Evolutionary conservation across 192 early-diverging fungal genomes (phyloP).

Genomic region (Backusella mclennaniae): DNA sequence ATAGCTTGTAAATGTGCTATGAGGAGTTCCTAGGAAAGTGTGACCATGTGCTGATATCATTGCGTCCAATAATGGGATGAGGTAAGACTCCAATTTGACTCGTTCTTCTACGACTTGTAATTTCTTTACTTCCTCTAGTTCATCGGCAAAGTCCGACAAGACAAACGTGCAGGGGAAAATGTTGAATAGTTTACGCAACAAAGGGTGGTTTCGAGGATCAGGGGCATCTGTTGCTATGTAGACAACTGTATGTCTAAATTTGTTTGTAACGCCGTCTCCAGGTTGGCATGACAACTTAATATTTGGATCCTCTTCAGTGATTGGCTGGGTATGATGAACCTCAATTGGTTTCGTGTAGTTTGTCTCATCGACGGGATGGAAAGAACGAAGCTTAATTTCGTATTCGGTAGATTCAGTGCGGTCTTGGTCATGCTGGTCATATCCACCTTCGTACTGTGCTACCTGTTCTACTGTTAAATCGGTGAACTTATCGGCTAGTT

Average conservation of each 20-base stretch:
- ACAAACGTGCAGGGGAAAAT: constrained; percentile 51
- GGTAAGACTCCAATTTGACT: constrained; percentile 41
- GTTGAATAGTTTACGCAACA: constrained; percentile 45
- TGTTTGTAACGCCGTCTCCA: not conserved
- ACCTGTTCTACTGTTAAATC: constrained; percentile 38
- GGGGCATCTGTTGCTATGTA: constrained; percentile 56
- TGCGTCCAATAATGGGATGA: constrained; percentile 56
- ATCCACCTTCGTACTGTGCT: constrained; percentile 13
- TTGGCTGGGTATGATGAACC: constrained; percentile 23
- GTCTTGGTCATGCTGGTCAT: constrained; percentile 33
- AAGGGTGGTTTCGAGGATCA: constrained; percentile 42
- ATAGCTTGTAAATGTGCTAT: constrained; percentile 47
- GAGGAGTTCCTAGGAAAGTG: constrained; percentile 49
- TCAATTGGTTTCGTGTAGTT: constrained; percentile 14
- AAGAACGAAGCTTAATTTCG: constrained; percentile 30
- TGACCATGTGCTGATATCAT: constrained; percentile 51
- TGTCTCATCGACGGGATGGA: constrained; percentile 5
- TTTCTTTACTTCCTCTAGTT: constrained; percentile 33
- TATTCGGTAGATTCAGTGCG: constrained; percentile 36
- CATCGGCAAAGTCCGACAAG: constrained; percentile 46
- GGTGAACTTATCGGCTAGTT: constrained; percentile 40
- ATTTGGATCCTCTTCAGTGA: not conserved
- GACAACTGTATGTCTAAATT: constrained; percentile 38
- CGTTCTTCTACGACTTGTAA: constrained; percentile 39
- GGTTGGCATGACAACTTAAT: not conserved